phyloP scores from a whole-genome alignment of 768 basidiomycete species.

The Tephrocybe rancida region DNA sequence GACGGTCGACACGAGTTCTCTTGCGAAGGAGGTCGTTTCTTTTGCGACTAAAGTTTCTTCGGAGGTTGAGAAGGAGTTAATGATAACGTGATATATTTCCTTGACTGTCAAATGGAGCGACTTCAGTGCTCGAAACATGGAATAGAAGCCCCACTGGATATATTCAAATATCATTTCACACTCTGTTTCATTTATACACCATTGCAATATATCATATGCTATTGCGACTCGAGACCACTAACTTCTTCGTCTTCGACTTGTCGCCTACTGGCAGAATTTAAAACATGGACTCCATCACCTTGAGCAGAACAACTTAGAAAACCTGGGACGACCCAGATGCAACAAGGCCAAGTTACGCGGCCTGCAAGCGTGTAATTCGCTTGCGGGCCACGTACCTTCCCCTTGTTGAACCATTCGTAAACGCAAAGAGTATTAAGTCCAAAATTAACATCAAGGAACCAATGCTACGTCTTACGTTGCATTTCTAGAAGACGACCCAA shows the following conservation, averaged over 20 bases:
- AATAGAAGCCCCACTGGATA: no score
- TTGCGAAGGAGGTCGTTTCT: background rate
- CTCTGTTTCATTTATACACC: no score
- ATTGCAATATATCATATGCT: no score
- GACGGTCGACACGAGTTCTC: background rate
- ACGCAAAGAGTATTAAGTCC: conserved; percentile 2
- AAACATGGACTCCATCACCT: no score
- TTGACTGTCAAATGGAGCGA: no score
- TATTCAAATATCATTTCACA: no score
- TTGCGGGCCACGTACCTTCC: conserved; percentile 12
- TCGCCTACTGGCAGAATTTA: no score
- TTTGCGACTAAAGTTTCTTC: background rate
- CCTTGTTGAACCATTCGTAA: conserved; percentile 13
- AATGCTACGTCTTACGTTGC: conserved; percentile 9
- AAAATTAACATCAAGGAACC: background rate
- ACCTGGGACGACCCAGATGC: conserved; percentile 13
- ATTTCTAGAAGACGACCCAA: background rate
- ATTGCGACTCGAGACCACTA: no score
- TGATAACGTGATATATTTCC: background rate
- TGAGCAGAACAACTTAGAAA: background rate
- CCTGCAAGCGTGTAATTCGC: background rate
- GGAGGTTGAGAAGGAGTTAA: background rate
- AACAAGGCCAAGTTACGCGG: conserved; percentile 15
- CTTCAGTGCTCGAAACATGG: no score
- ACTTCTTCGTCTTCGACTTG: no score